Evolutionary conservation across 1,284 basidiomycete genomes (phyloP), one percentile per base, ranked within the genome.

Genomic region (Irpex rosettiformis): DNA sequence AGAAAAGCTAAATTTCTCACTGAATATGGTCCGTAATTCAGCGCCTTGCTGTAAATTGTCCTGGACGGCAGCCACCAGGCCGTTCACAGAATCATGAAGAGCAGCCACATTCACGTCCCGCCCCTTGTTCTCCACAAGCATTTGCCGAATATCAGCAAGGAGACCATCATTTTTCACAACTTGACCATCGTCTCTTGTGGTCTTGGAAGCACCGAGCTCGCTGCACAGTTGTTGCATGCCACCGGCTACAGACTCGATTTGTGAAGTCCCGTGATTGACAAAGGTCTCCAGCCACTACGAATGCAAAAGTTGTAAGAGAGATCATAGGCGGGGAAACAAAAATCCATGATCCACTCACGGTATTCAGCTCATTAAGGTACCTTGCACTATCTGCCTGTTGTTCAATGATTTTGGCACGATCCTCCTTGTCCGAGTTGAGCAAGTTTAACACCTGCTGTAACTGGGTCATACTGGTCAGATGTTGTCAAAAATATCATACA

Each of bases 251-350:
- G 73, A 73, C 65, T 88, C 82, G 27, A 91, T 85, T 61, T 93
- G 88, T 16, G 79, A 79, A 0, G 86, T 85, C 6, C 87, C 86
- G 56, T 86, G 85, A 49, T 83, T 83, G 42, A 93, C 89, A 68
- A 93, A 93, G 2, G 85, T 77, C 64, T 93, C 91, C 28, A 94
- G 79, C 92, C 92, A 94, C 88, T 91, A 51, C 3, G 24, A n/a
- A 58, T 6, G 43, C 4, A 37, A 7, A 29, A 25, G 3, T 47
- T 47, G 43, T n/a, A n/a, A n/a, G n/a, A n/a, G n/a, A n/a, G n/a
- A n/a, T n/a, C n/a, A n/a, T n/a, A n/a, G n/a, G n/a, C n/a, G n/a
- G n/a, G n/a, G n/a, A n/a, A n/a, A n/a, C n/a, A n/a, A n/a, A n/a
- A n/a, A n/a, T n/a, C n/a, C n/a, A 2, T 7, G 16, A 37, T 10